Percentiles rank a stretch among this genome's conserved stretches.
phyloP scores from a whole-genome alignment of 2,329 filamentous ascomycete genomes.

The Colletotrichum sidae region DNA sequence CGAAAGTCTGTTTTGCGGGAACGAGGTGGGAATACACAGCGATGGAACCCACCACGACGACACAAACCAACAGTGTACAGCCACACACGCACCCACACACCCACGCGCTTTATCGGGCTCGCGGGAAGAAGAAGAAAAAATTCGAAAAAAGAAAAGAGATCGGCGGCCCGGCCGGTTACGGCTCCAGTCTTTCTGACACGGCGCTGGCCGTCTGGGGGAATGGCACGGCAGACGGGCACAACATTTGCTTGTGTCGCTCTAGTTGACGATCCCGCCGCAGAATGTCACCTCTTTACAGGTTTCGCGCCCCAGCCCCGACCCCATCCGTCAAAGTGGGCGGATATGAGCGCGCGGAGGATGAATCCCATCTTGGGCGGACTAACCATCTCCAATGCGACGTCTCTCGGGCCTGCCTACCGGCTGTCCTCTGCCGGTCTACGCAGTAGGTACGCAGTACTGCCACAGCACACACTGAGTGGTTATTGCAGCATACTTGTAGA shows the following conservation, averaged over 20 bases:
- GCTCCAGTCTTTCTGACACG: constrained; percentile 16
- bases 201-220: constrained; percentile 32
- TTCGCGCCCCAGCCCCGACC: constrained; percentile 2
- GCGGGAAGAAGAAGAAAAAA: too few relatives aligned
- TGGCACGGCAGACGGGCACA: constrained; percentile 7
- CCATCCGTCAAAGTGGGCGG: constrained; percentile 10
- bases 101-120: too few relatives aligned
- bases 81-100: too few relatives aligned
- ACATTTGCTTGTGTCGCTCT: not conserved
- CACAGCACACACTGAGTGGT: not conserved
- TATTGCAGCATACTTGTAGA: too few relatives aligned
- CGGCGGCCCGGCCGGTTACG: constrained; percentile 28
- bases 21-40: not conserved
- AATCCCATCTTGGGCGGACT: constrained; percentile 6
- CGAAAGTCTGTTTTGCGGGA: constrained; percentile 29
- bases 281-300: constrained; percentile 13
- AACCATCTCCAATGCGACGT: constrained; percentile 14
- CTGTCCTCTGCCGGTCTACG: too few relatives aligned
- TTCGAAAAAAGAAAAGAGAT: constrained; percentile 1
- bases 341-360: constrained; percentile 26
- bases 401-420: too few relatives aligned
- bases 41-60: too few relatives aligned
- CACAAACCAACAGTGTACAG: too few relatives aligned
- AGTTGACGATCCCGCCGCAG: constrained; percentile 24
- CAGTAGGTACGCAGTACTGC: not conserved